Evolutionary conservation across 2,329 filamentous ascomycete genomes (phyloP).

Genomic region (Cadophora sp.): DNA sequence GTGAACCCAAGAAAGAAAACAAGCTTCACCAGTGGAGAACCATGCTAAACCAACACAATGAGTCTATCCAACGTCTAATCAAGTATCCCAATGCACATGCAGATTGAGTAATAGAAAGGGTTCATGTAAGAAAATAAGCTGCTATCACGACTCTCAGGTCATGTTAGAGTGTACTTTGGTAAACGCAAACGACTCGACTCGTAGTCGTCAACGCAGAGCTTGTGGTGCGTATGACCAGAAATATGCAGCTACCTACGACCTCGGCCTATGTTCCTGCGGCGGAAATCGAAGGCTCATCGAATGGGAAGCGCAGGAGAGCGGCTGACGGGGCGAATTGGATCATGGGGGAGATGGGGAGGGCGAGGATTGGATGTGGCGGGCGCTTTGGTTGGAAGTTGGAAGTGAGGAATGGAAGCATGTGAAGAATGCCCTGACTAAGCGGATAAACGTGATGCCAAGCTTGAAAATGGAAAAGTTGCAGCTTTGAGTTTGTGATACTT

Average conservation of each 20-base stretch:
- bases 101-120: background rate
- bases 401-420: constrained; percentile 15
- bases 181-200: too few relatives aligned
- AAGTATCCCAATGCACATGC: background rate
- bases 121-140: background rate
- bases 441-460: background rate
- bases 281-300: constrained; percentile 19
- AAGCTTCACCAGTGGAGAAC: constrained; percentile 1
- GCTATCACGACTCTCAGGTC: background rate
- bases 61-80: constrained; percentile 4
- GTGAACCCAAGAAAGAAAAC: constrained; percentile 11
- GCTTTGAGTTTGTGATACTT: too few relatives aligned
- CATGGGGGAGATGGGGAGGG: constrained; percentile 14
- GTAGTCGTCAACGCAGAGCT: constrained; percentile 11
- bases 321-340: constrained; percentile 17
- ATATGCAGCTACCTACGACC: constrained; percentile 13
- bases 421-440: background rate
- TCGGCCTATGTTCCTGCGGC: constrained; percentile 29
- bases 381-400: constrained; percentile 4
- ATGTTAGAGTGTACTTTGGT: background rate
- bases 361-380: background rate
- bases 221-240: constrained; percentile 28
- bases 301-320: constrained; percentile 15
- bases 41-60: background rate
- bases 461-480: too few relatives aligned